Conservation (phyloP, 192 early-diverging fungal species). For the Backusella circina region DNA sequence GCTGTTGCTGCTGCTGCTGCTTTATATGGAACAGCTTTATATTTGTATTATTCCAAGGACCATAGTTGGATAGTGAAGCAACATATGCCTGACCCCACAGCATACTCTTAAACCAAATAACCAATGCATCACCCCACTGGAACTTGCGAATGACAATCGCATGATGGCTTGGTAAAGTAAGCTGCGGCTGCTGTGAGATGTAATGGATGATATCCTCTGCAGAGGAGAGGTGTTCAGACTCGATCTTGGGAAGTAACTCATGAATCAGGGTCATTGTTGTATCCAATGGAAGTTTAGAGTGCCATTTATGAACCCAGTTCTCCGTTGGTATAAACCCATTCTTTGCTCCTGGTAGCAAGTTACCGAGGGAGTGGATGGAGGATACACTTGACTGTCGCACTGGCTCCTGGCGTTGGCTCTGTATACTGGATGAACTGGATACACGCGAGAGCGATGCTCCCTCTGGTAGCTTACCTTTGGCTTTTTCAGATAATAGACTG, state of each 20-base stretch:
- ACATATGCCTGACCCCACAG: constrained; percentile 69
- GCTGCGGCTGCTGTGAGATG: neutral
- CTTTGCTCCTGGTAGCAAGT: neutral
- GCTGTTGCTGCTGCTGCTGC: constrained; percentile 2
- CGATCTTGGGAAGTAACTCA: neutral
- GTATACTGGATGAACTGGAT: neutral
- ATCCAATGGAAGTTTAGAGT: neutral
- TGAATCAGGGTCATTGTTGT: neutral
- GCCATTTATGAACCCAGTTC: constrained; percentile 24
- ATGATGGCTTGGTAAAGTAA: constrained; percentile 22
- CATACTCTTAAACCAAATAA: constrained; percentile 64
- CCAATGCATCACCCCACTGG: constrained; percentile 51
- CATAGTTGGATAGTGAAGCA: constrained; percentile 47
- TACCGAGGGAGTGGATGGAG: neutral
- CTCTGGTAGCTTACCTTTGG: constrained; percentile 11
- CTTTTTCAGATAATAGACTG: constrained; percentile 1
- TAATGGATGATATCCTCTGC: neutral
- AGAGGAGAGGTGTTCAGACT: neutral
- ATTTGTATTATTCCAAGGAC: constrained; percentile 60
- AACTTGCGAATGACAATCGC: constrained; percentile 54
- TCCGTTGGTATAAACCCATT: constrained; percentile 12
- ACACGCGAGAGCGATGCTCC: neutral
- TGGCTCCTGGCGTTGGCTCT: neutral
- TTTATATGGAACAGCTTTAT: constrained; percentile 52
- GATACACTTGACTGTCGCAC: neutral